Conservation (phyloP, 179 eudicot genomes). For the Beta corolliflora region DNA sequence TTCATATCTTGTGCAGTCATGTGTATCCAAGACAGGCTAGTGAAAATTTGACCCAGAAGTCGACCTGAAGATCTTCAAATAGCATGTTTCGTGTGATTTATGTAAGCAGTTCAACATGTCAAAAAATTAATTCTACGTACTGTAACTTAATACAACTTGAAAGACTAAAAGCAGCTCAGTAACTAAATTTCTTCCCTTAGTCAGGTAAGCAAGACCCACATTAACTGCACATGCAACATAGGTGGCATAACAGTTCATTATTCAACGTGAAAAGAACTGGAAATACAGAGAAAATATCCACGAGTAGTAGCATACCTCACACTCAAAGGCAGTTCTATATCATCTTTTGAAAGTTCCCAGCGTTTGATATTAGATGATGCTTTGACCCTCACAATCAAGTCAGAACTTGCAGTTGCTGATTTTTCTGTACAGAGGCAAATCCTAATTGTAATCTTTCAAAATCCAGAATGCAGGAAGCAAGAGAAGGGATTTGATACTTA, state of each 20-base stretch:
- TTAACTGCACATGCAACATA: too few relatives aligned
- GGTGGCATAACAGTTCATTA: not conserved
- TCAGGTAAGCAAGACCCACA: not conserved
- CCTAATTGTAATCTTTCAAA: constrained; percentile 4
- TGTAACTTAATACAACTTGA: not conserved
- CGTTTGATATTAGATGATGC: constrained; percentile 41
- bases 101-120: not conserved
- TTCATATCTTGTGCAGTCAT: not conserved
- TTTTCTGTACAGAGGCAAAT: constrained; percentile 33
- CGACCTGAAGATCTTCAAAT: not conserved
- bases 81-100: not conserved
- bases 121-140: not conserved
- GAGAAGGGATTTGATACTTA: constrained; percentile 34
- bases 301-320: constrained; percentile 42
- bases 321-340: constrained; percentile 11
- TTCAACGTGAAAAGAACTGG: not conserved
- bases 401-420: constrained; percentile 26
- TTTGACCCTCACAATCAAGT: constrained; percentile 47
- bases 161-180: not conserved
- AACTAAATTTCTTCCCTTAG: not conserved
- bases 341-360: constrained; percentile 42
- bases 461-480: constrained; percentile 6
- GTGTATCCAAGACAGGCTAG: not conserved
- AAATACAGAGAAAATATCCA: not conserved
- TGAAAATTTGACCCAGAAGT: not conserved